Percentiles rank a stretch among this genome's conserved stretches.
Conservation (phyloP, 1,139 yeast genomes). For the Zygosaccharomyces pseudobailii region DNA sequence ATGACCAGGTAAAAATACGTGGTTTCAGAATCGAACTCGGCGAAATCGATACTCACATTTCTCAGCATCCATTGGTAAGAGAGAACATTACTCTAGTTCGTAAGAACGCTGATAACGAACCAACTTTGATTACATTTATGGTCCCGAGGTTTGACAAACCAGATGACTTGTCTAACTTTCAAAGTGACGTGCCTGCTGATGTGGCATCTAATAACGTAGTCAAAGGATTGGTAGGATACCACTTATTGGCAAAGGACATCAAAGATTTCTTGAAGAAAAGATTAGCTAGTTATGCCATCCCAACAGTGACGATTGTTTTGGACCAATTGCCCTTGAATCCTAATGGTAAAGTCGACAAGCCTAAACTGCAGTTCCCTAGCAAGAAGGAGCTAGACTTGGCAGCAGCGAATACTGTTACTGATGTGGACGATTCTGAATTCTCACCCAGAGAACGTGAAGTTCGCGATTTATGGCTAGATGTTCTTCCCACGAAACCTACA, state of each 20-base stretch:
- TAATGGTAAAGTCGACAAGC: slow-evolving; percentile 97
- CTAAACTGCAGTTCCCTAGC: slow-evolving; percentile 92
- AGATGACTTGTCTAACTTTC: slow-evolving; percentile 37
- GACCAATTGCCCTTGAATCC: slow-evolving; percentile 88
- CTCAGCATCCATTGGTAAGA: slow-evolving; percentile 86
- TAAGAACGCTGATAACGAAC: slow-evolving; percentile 88
- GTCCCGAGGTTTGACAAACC: slow-evolving; percentile 71
- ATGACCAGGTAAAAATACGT: slow-evolving; percentile 96
- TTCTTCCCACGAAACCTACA: slow-evolving; percentile 82
- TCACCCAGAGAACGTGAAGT: slow-evolving; percentile 62
- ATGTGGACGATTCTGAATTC: slow-evolving; percentile 48
- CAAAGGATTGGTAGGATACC: slow-evolving; percentile 69
- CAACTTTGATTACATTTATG: slow-evolving; percentile 82
- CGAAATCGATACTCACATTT: slow-evolving; percentile 94
- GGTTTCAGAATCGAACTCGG: slow-evolving; percentile 98
- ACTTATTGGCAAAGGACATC: slow-evolving; percentile 73
- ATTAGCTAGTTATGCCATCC: slow-evolving; percentile 90
- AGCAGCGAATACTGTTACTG: slow-evolving; percentile 39
- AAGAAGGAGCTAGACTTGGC: slow-evolving; percentile 61
- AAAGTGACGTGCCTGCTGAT: slow-evolving; percentile 39
- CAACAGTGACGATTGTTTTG: slow-evolving; percentile 85
- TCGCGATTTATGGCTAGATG: slow-evolving; percentile 77
- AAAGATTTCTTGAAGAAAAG: slow-evolving; percentile 78
- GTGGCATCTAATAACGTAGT: slow-evolving; percentile 59
- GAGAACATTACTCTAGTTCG: slow-evolving; percentile 92